Percentiles rank a stretch among this genome's conserved stretches.
These are phyloP conservation scores for Rubus idaeus DNA, from an alignment of 306 rosid genomes.

Conservation along the genomic window DNA sequence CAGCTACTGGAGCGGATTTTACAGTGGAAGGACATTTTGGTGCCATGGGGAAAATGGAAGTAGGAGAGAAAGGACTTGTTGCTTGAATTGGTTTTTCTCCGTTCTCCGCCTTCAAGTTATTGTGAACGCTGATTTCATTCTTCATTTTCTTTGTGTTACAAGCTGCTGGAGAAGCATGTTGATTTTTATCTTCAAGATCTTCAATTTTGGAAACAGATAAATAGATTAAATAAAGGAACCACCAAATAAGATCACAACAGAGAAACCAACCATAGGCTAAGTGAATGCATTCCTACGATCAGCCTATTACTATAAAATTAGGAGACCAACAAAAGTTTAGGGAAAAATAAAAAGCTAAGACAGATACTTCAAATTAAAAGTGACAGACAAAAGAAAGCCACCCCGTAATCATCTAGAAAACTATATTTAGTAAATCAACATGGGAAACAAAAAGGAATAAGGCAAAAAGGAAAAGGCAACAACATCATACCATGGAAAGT, in stretches of 20 bases:
- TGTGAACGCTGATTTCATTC: conserved; percentile 29
- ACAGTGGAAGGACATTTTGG: conserved; percentile 39
- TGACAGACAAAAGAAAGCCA: background rate
- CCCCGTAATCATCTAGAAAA: background rate
- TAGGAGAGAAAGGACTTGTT: conserved; percentile 29
- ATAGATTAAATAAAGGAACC: conserved; percentile 1
- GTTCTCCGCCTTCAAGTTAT: conserved; percentile 35
- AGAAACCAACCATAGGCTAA: conserved; percentile 13
- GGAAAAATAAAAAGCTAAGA: background rate
- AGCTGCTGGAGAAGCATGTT: conserved; percentile 35
- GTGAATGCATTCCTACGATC: conserved; percentile 1
- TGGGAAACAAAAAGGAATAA: background rate
- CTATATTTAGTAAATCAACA: background rate
- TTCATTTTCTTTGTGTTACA: conserved; percentile 35
- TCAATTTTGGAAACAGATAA: conserved; percentile 23
- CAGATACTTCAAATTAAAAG: background rate
- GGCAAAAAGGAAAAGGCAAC: conserved; percentile 5
- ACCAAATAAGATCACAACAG: conserved; percentile 19
- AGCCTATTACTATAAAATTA: background rate
- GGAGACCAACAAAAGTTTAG: background rate
- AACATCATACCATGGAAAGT: conserved; percentile 49
- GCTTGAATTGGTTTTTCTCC: conserved; percentile 29
- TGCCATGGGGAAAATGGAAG: conserved; percentile 30
- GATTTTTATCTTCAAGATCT: conserved; percentile 44
- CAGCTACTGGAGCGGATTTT: conserved; percentile 45